Base-by-base conservation (phyloP, 2,329 filamentous ascomycete genomes). In the Aureobasidium sp. region DNA sequence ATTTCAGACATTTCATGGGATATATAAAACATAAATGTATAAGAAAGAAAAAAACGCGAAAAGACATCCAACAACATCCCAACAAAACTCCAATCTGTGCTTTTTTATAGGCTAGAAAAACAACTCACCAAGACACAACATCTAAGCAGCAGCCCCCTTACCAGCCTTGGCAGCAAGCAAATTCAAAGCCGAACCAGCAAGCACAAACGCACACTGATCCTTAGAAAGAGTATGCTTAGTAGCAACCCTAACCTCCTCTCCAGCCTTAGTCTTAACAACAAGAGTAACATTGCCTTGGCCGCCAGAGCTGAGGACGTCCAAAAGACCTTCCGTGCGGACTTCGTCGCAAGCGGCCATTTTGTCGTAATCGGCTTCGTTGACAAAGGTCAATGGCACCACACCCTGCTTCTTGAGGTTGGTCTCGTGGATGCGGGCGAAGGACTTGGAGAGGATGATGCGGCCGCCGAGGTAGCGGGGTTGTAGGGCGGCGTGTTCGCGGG, bases 381-480 rank as follows among this genome's bases (percentile, higher is more conserved):
- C 90, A 72, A 99, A 96, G 0, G 91, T 97, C 69, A 99, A 80
- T 1, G 94, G 94, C 48, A 99, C 91, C 37, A 99, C 89, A 65
- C 94, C 94, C 79, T 99, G 94, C 80, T 96, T 96, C 85, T 96
- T 96, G 67, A 96, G 79, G 75, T 96, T 96, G 34, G 91, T 96
- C 81, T 96, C 91, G 79, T 96, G 91, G 73, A 96, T 96, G 59
- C 91, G 87, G 0, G 91, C 91, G 72, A 96, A 96, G 41, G 84
- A 89, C 80, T 96, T 96, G 62, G 88, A 82, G 20, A 96, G 82
- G 63, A 96, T 91, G 71, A 96, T 81, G 55, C 90, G 84, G 22
- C 89, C 90, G 63, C 91, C 92, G 2, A 96, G 86, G 77, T 92
- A 96, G n/a, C 91, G 83, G 2, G 91, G 92, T 75, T 96, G 91